Evolutionary conservation across 2,329 filamentous ascomycete species (phyloP).

Genomic region (Dothiorella sarmentorum): DNA sequence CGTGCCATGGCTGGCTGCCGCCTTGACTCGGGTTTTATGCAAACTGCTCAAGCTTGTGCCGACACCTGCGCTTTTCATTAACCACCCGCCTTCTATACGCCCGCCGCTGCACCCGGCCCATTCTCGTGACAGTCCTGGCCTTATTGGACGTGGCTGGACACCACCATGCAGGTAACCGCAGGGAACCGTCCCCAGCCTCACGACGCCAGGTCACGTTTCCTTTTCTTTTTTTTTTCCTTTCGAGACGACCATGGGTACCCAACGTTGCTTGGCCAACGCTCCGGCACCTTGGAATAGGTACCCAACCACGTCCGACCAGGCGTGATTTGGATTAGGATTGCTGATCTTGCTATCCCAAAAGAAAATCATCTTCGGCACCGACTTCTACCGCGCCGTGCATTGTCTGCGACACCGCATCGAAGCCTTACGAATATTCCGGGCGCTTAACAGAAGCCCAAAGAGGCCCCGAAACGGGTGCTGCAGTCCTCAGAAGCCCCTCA

Average conservation of each 20-base stretch:
- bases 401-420: conserved; percentile 10
- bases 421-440: conserved; percentile 11
- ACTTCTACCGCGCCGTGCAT: neutral
- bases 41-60: no score
- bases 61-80: no score
- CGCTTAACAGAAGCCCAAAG: conserved; percentile 10
- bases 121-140: neutral
- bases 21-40: conserved; percentile 16
- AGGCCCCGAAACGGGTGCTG: neutral
- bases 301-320: conserved; percentile 4
- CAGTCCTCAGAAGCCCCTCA: neutral
- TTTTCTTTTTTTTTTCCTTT: neutral
- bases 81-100: conserved; percentile 1
- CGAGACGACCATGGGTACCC: conserved; percentile 1
- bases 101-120: conserved; percentile 6
- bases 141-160: conserved; percentile 4
- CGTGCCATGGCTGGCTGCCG: conserved; percentile 15
- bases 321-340: conserved; percentile 9
- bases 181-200: conserved; percentile 14
- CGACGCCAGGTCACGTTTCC: neutral
- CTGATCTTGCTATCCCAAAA: conserved; percentile 6
- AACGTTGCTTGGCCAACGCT: conserved; percentile 18
- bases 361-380: conserved; percentile 15
- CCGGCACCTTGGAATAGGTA: conserved; percentile 4
- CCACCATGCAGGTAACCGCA: conserved; percentile 3